Evolutionary conservation across 257 asterid genomes (phyloP).

Genomic region (Plectranthus barbatus): DNA sequence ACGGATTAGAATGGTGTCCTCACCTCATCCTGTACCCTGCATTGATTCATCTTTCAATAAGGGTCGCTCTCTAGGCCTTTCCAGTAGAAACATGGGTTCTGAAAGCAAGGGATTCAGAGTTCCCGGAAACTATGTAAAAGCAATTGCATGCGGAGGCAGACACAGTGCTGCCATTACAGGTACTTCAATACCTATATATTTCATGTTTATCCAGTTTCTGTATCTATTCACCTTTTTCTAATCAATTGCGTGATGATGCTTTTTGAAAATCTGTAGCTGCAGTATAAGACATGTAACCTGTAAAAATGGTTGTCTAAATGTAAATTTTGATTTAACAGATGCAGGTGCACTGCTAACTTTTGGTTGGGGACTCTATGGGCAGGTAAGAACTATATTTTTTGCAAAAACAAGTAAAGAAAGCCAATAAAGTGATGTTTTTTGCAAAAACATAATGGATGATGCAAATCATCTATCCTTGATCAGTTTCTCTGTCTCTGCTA

Average conservation of each 20-base stretch:
- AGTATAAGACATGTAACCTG: not conserved
- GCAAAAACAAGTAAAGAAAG: too few relatives aligned
- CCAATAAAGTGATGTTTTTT: too few relatives aligned
- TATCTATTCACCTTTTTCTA: not conserved
- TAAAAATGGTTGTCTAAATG: constrained; percentile 1
- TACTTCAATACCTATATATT: constrained; percentile 1
- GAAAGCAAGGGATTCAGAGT: constrained; percentile 60
- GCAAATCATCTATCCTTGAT: not conserved
- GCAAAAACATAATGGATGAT: not conserved
- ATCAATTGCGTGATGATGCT: not conserved
- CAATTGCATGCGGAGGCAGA: constrained; percentile 96
- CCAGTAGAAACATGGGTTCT: constrained; percentile 48
- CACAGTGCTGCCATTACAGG: constrained; percentile 96
- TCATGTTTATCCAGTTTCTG: not conserved
- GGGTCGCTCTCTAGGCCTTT: constrained; percentile 42
- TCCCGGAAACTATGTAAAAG: constrained; percentile 76
- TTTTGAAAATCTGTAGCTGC: not conserved
- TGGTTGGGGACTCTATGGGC: constrained; percentile 99
- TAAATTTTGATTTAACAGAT: constrained; percentile 45
- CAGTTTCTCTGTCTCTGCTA: not conserved
- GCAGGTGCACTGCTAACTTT: constrained; percentile 87
- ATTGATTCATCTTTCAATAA: constrained; percentile 48
- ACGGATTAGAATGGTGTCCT: constrained; percentile 84
- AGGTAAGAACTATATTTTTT: too few relatives aligned
- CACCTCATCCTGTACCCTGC: constrained; percentile 96